These are phyloP conservation scores for Fusarium redolens DNA, from an alignment of 2,329 filamentous ascomycete species.

Conservation along the genomic window DNA sequence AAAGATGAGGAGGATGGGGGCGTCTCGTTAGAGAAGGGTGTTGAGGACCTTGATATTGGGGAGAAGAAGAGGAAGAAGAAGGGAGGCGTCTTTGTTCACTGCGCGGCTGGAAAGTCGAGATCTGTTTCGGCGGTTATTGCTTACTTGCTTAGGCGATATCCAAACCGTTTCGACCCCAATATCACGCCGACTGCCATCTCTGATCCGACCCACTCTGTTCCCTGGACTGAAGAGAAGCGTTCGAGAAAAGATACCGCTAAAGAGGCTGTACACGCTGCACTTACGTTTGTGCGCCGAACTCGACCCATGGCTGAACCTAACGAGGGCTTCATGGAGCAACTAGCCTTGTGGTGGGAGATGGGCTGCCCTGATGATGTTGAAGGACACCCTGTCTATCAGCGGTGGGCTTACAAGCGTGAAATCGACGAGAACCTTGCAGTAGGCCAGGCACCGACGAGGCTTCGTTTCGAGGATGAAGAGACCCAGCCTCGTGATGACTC, in stretches of 20 bases:
- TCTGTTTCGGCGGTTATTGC: constrained; percentile 87
- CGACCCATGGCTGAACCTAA: constrained; percentile 90
- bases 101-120: constrained; percentile 95
- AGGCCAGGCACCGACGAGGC: constrained; percentile 82
- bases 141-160: constrained; percentile 80
- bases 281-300: constrained; percentile 75
- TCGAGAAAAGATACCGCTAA: constrained; percentile 51
- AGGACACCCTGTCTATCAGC: constrained; percentile 80
- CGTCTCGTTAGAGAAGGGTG: constrained; percentile 34
- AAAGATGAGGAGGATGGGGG: constrained; percentile 33
- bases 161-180: constrained; percentile 61
- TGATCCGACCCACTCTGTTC: constrained; percentile 18
- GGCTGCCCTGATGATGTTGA: constrained; percentile 76
- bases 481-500: constrained; percentile 52
- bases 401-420: constrained; percentile 69
- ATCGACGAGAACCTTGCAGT: constrained; percentile 71
- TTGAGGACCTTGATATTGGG: constrained; percentile 26
- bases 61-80: constrained; percentile 29
- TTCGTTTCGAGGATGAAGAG: constrained; percentile 85
- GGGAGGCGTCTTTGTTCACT: constrained; percentile 70
- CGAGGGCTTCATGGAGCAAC: constrained; percentile 88
- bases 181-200: constrained; percentile 44
- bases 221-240: constrained; percentile 28
- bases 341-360: constrained; percentile 90
- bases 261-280: constrained; percentile 68